Evolutionary conservation across 306 rosid genomes (phyloP), one percentile per base, ranked within the genome.

Genomic region (Cicer yamashitae): DNA sequence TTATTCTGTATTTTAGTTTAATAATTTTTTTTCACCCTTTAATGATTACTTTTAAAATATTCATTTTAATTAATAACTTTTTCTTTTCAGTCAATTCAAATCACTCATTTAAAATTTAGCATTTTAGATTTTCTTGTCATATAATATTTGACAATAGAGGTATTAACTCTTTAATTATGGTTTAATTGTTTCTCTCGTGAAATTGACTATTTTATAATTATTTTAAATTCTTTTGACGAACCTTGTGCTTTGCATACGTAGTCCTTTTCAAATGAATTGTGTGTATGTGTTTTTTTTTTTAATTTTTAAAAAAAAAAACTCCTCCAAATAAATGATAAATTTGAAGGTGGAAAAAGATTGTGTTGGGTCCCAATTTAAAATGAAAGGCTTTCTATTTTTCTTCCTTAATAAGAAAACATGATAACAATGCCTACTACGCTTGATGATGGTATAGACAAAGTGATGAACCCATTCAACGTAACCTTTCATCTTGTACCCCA

Each of bases 391-490:
- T 67, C 17, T 13, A 53, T 70, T 50, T 63, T 54, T 48, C 71
- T 54, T 70, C 67, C 40, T 6, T 37, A 15, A 78, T 57, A 70
- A 46, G 78, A 70, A 63, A 75, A 11, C 14, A 64, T 56, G 56
- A 70, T 74, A 53, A 47, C 77, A 50, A 59, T 10, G 14, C 14
- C 17, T 14, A 18, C 2, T 7, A 43, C 4, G 50, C 38, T 17
- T 63, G 30, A 63, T 61, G 54, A 69, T 68, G 54, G 50, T 34
- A 60, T 7, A 17, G 57, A 67, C 25, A 70, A 30, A 56, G 52
- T 18, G 45, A 39, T 37, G 56, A 51, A 75, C 34, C 15, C 58
- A 30, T 7, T 62, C 10, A 84, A 76, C 45, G 56, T 69, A 79
- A 50, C 60, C 63, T 58, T 77, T 40, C 52, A 34, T 30, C 46